Evolutionary conservation across 169 alveolate genomes (phyloP), one percentile per base, ranked within the genome.

Genomic region (Plasmodium inui): DNA sequence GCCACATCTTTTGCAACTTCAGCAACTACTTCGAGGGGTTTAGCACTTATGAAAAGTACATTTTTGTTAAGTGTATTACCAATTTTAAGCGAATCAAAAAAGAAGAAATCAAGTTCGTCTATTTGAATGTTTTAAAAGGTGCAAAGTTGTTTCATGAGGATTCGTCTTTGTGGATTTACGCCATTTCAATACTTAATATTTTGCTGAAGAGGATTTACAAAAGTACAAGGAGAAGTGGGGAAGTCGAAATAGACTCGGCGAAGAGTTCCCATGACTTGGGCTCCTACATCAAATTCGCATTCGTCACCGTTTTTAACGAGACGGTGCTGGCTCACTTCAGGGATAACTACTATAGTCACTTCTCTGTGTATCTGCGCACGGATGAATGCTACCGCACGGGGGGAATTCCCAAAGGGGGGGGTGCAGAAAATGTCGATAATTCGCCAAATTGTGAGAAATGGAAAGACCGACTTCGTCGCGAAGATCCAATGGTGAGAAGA

Each of bases 41-140:
- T 34, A 91, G 95, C 41, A 91, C 92, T 37, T 91, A 91, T 61
- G 95, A 91, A 26, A 91, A 91, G 83, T 91, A 91, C 10, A 91
- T 91, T 92, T 91, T 34, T 30, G 83, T 91, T 50, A 91, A 81
- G 57, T 39, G 92, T 50, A 82, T 91, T 70, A 81, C 67, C 22
- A 91, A 91, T 91, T 26, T 91, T 71, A 46, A 91, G 76, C 72
- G 83, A 81, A 81, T 91, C 8, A 91, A 91, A 82, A 91, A 91
- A n/a, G 95, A 91, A 82, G 95, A 91, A 91, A 91, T 91, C 3
- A 91, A 91, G 76, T 91, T 91, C 14, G 26, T 91, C 28, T 91
- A 80, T 91, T 34, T 91, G 28, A 91, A 91, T 44, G 76, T 91
- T 46, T 30, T 91, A 28, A 91, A 91, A 91, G 73, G 67, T 67